Percentiles rank a stretch among this genome's conserved stretches.
phyloP scores from a whole-genome alignment of 345 rosid species.

The Acer saccharum region DNA sequence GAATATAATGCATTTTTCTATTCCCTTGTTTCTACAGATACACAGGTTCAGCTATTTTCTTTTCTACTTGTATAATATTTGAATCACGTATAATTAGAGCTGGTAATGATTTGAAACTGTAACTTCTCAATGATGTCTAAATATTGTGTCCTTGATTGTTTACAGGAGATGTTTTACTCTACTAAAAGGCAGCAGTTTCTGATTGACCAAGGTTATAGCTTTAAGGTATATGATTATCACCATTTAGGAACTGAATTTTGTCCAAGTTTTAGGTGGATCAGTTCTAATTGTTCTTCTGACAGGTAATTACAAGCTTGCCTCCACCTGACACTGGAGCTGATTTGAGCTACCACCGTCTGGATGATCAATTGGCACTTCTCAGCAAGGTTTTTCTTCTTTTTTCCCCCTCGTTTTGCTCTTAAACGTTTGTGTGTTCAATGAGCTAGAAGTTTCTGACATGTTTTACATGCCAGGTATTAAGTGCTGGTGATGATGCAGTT shows the following conservation, averaged over 20 bases:
- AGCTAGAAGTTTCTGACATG: constrained; percentile 18
- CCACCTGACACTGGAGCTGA: constrained; percentile 84
- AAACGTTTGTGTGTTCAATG: neutral
- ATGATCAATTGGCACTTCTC: constrained; percentile 80
- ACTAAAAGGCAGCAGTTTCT: constrained; percentile 93
- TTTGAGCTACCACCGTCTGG: constrained; percentile 63
- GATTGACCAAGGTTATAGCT: constrained; percentile 96
- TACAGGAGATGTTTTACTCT: constrained; percentile 92
- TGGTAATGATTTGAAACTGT: neutral
- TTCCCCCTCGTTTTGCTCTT: neutral
- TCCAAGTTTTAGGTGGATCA: neutral
- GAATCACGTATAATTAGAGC: neutral
- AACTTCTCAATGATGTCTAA: neutral
- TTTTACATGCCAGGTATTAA: constrained; percentile 55
- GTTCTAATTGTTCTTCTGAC: constrained; percentile 13
- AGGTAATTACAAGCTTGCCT: constrained; percentile 91
- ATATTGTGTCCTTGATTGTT: neutral
- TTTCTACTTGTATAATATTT: neutral
- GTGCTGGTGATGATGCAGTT: constrained; percentile 81
- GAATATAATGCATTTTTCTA: constrained; percentile 97
- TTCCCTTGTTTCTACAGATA: constrained; percentile 94
- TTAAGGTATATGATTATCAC: constrained; percentile 50
- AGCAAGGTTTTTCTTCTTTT: constrained; percentile 46
- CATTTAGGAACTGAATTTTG: neutral
- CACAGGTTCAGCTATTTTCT: constrained; percentile 56